Base-by-base conservation (phyloP, 495 filamentous ascomycete genomes). In the Xeromyces bisporus region DNA sequence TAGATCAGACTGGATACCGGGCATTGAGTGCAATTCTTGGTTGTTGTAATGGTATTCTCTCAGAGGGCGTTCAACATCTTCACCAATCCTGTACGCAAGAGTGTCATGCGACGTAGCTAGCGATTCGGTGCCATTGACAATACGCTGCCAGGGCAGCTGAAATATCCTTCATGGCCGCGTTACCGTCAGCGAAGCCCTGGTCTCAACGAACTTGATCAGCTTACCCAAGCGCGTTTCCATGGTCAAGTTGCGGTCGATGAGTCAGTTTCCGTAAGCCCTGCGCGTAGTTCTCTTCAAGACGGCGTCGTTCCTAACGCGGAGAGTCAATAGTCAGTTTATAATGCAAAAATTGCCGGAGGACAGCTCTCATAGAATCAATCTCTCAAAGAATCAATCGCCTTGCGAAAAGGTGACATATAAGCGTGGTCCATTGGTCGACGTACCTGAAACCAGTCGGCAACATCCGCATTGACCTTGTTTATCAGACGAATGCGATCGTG, bases 401-500 rank as follows among this genome's bases (percentile, higher is more conserved):
- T n/a, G n/a, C n/a, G n/a, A n/a, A n/a, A n/a, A n/a, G n/a, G n/a
- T n/a, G n/a, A n/a, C n/a, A n/a, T n/a, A n/a, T n/a, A n/a, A n/a
- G n/a, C n/a, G n/a, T n/a, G n/a, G n/a, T n/a, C n/a, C n/a, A n/a
- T n/a, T n/a, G 29, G 30, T 31, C 29, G 24, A 28, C 60, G 36
- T 77, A 96, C 89, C 75, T 89, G 81, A 31, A 99, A 66, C 80
- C 86, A 99, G 56, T 96, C 86, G 42, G 89, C 87, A 43, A 99
- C 83, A 52, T 93, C 81, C 40, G 63, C 51, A 59, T 99, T 93
- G 64, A 92, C 62, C 48, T 73, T 80, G 36, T 73, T 71, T 45
- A 93, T 87, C 47, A 82, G 66, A 51, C 79, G 79, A 46, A 96
- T 69, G 41, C 91, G 81, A 48, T 96, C 86, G 48, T 77, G 75